Percentiles rank a stretch among this genome's conserved stretches.
phyloP scores from a whole-genome alignment of 2,329 filamentous ascomycete species.

The Helotiales sp. region DNA sequence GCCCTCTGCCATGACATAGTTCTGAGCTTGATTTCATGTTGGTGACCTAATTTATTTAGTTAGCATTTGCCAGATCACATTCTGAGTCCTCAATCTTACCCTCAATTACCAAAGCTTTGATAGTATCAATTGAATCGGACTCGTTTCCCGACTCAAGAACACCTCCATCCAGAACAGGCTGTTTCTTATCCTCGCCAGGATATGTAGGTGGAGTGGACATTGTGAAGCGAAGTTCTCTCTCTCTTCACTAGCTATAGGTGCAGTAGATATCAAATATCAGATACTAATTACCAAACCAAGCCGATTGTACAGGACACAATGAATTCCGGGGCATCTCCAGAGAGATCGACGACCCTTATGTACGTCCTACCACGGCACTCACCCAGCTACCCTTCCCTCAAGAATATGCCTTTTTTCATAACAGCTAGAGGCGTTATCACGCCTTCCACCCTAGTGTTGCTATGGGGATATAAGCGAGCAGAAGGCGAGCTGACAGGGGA shows the following conservation, averaged over 20 bases:
- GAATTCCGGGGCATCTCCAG: not conserved
- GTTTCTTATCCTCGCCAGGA: slow-evolving; percentile 9
- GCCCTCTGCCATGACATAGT: slow-evolving; percentile 59
- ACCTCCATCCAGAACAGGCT: not conserved
- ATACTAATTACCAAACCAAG: not conserved
- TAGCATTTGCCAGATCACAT: not conserved
- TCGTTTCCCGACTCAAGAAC: slow-evolving; percentile 8
- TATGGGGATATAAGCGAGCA: slow-evolving; percentile 5
- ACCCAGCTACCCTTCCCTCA: not conserved
- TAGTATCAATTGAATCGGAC: slow-evolving; percentile 34
- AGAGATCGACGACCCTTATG: not conserved
- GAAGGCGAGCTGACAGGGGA: not conserved
- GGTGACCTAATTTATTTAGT: slow-evolving; percentile 44
- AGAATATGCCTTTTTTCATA: not conserved
- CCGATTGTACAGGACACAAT: not conserved
- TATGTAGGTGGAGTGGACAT: slow-evolving; percentile 6
- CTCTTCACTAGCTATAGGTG: too few species aligned
- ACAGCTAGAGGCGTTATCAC: slow-evolving; percentile 7
- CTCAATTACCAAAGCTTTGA: slow-evolving; percentile 41
- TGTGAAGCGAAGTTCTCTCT: not conserved
- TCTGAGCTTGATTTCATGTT: slow-evolving; percentile 57
- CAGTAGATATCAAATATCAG: not conserved
- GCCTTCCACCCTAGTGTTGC: slow-evolving; percentile 12
- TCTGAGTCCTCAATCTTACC: slow-evolving; percentile 28
- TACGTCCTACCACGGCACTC: not conserved